Evolutionary conservation across 768 basidiomycete genomes (phyloP), one percentile per base, ranked within the genome.

Genomic region (Tricholoma sp.): DNA sequence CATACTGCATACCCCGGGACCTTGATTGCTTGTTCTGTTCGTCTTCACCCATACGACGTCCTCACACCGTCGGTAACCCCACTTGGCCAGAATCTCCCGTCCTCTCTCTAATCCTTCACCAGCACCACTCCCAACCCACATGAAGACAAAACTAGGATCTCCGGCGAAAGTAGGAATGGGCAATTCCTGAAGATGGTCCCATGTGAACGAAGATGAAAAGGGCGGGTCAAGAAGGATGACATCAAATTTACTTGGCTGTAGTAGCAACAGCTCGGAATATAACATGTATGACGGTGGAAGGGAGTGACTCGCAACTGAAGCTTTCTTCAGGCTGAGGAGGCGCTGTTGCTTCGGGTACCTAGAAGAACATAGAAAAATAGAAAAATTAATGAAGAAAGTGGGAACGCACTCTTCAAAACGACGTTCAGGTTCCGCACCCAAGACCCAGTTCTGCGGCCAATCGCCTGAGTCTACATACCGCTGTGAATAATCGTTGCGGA

Each of bases 11-110:
- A 89, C 88, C 56, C 89, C 90, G 54, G 92, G 87, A 1, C 90
- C 90, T 14, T 77, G 77, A 68, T 89, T 89, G 21, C 74, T 79
- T 19, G 72, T 77, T 58, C 80, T 80, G 68, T 98, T 99, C 47
- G 93, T 95, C 75, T 93, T 94, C 56, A 97, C 88, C 95, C 94
- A 98, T 4, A 97, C 91, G n/a, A 99, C 91, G 67, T 99, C 97
- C 66, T 99, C 97, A 65, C 94, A 97, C 52, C 97, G 74, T 43
- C 94, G 76, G 67, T 94, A 96, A 3, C 96, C 97, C 95, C 96
- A 99, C 70, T 84, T 89, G 1, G 87, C 89, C 37, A 99, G 79
- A 24, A 95, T 76, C 70, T 98, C 96, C 32, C 95, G 75, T 0
- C 97, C 97, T 32, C 88, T 79, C 69, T 99, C 97, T 27, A 99